phyloP scores from a whole-genome alignment of 306 rosid genomes.

The Abrus pulchellus region DNA sequence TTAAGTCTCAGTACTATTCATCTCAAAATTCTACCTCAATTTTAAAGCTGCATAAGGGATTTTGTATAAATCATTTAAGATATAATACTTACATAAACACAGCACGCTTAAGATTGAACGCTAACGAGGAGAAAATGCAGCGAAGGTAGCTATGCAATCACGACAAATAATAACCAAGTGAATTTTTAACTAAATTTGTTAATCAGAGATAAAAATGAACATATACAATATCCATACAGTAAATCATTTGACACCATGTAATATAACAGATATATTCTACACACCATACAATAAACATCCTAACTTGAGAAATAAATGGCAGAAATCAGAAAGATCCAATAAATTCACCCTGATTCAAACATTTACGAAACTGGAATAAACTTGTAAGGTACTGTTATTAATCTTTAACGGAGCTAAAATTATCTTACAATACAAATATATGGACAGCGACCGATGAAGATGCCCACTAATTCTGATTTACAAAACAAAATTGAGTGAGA shows the following conservation, averaged over 20 bases:
- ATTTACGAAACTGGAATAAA: constrained; percentile 29
- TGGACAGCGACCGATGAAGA: constrained; percentile 38
- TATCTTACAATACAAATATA: constrained; percentile 42
- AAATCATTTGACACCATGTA: neutral
- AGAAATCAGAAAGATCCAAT: neutral
- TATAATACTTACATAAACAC: neutral
- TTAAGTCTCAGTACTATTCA: neutral
- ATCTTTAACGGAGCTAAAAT: constrained; percentile 37
- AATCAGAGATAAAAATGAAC: neutral
- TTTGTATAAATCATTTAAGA: neutral
- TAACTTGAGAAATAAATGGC: neutral
- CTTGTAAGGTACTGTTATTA: constrained; percentile 42
- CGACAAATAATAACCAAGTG: too few relatives aligned
- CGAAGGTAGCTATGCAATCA: too few relatives aligned
- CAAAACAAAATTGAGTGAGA: constrained; percentile 51
- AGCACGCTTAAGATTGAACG: neutral
- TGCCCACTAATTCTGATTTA: constrained; percentile 43
- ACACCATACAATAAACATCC: neutral
- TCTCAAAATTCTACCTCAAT: neutral
- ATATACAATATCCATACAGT: neutral
- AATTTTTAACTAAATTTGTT: too few relatives aligned
- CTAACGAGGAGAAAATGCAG: neutral
- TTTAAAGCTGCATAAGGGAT: neutral
- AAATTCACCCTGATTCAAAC: neutral
- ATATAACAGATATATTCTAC: neutral